Base-by-base conservation (phyloP, 163 green algal species). In the Trebouxiophyceae sp. region DNA sequence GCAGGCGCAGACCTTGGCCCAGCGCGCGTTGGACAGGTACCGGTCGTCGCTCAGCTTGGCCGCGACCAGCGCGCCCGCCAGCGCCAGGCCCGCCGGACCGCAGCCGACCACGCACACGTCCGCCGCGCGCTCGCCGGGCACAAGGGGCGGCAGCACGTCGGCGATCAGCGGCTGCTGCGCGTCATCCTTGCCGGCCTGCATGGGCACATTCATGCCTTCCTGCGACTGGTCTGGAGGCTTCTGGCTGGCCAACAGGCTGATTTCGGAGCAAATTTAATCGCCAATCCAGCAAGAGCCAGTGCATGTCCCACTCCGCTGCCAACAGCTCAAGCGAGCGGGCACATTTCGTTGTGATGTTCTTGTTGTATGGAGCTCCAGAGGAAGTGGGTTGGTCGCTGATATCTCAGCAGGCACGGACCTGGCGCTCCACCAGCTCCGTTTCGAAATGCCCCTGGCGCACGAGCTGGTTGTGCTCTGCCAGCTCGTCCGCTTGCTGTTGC, bases 81-180 rank as follows among this genome's bases (percentile, higher is more conserved):
- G 70, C 45, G 78, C 82, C 1, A 99, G 73, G 1, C 93, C 93
- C 6, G 93, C 89, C 6, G 93, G 93, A 0, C 93, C 93, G 45
- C 86, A 94, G 20, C 93, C 93, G 5, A 94, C 87, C 7, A 97
- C 80, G 6, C 73, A 75, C 0, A 88, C 87, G 71, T 97, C 90
- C 7, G 54, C 63, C 12, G 54, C 67, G 8, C n/a, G 69, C 0
- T 39, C 45, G 26, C 46, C 22, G 5, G 67, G 34, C 12, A 84
- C 61, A 29, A 82, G 70, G 2, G 72, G 31, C 0, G 62, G 57
- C 16, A 96, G 77, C 5, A 78, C 68, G n/a, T 54, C 60, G 0
- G 81, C 77, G 20, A 95, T 86, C 33, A 23, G 67, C 0, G 66
- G 60, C 72, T 96, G 89, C 46, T 82, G 71, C 2, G 60, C 28